These are phyloP conservation scores for Termitomyces sp. DNA, from an alignment of 768 basidiomycete species.

Conservation along the genomic window DNA sequence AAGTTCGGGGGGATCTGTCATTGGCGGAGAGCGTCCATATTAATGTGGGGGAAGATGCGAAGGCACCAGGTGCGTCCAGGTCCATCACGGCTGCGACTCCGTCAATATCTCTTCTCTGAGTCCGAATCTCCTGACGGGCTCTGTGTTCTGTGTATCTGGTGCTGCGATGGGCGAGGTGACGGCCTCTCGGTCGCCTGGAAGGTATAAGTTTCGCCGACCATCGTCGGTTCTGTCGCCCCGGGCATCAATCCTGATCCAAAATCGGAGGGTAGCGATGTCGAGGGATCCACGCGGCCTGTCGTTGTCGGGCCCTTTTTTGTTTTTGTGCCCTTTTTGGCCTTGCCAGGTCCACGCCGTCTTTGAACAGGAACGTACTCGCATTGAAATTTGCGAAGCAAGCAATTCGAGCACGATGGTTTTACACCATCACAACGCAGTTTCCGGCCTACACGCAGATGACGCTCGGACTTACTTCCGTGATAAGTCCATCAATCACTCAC, in stretches of 20 bases:
- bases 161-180: conserved; percentile 13
- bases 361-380: conserved; percentile 50
- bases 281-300: conserved; percentile 13
- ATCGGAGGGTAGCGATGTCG: conserved; percentile 11
- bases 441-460: conserved; percentile 38
- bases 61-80: conserved; percentile 15
- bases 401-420: conserved; percentile 60
- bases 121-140: conserved; percentile 31
- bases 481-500: conserved; percentile 26
- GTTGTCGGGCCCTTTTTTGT: conserved; percentile 29
- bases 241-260: conserved; percentile 10
- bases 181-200: conserved; percentile 22
- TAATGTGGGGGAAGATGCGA: conserved; percentile 36
- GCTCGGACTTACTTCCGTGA: not conserved
- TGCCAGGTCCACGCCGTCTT: conserved; percentile 69
- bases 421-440: conserved; percentile 73
- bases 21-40: conserved; percentile 28
- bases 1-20: conserved; percentile 36
- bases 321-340: conserved; percentile 58
- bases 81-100: conserved; percentile 11
- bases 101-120: conserved; percentile 23
- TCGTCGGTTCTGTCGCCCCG: conserved; percentile 17
- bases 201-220: conserved; percentile 22
- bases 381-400: conserved; percentile 41
- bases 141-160: conserved; percentile 12